Conservation (phyloP, 768 basidiomycete species). For the Lactifluus piperatus region DNA sequence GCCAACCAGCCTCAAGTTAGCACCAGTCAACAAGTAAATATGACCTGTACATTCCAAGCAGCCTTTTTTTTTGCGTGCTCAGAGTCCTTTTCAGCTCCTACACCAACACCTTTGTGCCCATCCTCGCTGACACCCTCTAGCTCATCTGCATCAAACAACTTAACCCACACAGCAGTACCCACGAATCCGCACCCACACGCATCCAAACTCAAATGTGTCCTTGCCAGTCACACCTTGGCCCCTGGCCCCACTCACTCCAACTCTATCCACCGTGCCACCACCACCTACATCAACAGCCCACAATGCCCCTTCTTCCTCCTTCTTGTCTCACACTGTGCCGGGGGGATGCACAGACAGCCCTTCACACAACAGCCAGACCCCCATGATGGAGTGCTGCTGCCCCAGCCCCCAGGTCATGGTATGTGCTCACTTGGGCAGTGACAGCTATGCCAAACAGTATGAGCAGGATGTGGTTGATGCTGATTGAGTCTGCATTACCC, state of each 20-base stretch:
- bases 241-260: constrained; percentile 8
- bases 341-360: neutral
- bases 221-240: neutral
- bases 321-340: neutral
- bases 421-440: neutral
- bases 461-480: neutral
- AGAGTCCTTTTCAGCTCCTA: constrained; percentile 1
- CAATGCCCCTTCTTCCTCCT: neutral
- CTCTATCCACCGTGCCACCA: neutral
- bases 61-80: too few species aligned
- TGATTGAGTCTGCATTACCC: neutral
- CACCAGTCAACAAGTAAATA: too few species aligned
- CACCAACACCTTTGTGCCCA: constrained; percentile 18
- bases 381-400: neutral
- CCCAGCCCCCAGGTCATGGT: neutral
- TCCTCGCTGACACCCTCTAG: constrained; percentile 16
- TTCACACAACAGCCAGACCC: neutral
- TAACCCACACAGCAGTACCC: constrained; percentile 19
- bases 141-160: constrained; percentile 16
- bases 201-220: neutral
- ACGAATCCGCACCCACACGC: constrained; percentile 8
- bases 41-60: too few species aligned
- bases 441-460: neutral
- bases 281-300: neutral
- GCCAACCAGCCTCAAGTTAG: too few species aligned